Conservation (phyloP, 352 stramenopile genomes). For the Detonula confervacea region DNA sequence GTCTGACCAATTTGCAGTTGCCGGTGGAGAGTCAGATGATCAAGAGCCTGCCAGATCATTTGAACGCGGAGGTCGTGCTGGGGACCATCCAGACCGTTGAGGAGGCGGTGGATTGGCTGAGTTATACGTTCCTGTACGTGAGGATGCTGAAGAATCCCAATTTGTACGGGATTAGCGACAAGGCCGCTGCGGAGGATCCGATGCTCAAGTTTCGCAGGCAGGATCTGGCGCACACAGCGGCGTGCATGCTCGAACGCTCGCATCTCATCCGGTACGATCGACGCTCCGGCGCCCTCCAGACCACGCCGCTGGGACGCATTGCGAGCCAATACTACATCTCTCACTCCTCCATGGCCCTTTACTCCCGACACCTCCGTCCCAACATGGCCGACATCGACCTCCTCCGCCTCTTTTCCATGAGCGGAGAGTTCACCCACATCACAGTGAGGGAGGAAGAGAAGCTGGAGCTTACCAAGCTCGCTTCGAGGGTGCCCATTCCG, state of each 20-base stretch:
- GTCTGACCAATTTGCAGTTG: slow-evolving; percentile 99
- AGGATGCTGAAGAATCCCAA: slow-evolving; percentile 97
- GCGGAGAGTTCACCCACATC: slow-evolving; percentile 99
- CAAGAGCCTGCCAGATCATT: slow-evolving; percentile 94
- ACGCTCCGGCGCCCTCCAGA: slow-evolving; percentile 93
- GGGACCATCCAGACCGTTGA: slow-evolving; percentile 93
- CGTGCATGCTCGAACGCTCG: slow-evolving; percentile 94
- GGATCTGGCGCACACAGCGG: slow-evolving; percentile 96
- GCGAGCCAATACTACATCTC: slow-evolving; percentile 99
- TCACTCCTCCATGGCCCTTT: slow-evolving; percentile 97
- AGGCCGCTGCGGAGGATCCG: slow-evolving; percentile 90
- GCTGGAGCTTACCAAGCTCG: slow-evolving; percentile 96
- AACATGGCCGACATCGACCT: slow-evolving; percentile 99
- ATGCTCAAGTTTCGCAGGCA: slow-evolving; percentile 93
- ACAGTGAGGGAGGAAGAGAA: slow-evolving; percentile 98
- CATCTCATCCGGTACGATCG: slow-evolving; percentile 98
- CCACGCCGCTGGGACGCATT: slow-evolving; percentile 96
- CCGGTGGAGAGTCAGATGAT: slow-evolving; percentile 99
- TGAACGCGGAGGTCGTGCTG: slow-evolving; percentile 99
- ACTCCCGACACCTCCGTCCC: slow-evolving; percentile 98
- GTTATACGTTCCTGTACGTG: slow-evolving; percentile 99
- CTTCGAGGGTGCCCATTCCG: slow-evolving; percentile 97
- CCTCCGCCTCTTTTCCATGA: slow-evolving; percentile 97
- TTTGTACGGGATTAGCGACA: slow-evolving; percentile 94
- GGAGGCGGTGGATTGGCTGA: slow-evolving; percentile 97